Evolutionary conservation across 2,329 filamentous ascomycete genomes (phyloP), one percentile per base, ranked within the genome.

Genomic region (Cladophialophora bantiana): DNA sequence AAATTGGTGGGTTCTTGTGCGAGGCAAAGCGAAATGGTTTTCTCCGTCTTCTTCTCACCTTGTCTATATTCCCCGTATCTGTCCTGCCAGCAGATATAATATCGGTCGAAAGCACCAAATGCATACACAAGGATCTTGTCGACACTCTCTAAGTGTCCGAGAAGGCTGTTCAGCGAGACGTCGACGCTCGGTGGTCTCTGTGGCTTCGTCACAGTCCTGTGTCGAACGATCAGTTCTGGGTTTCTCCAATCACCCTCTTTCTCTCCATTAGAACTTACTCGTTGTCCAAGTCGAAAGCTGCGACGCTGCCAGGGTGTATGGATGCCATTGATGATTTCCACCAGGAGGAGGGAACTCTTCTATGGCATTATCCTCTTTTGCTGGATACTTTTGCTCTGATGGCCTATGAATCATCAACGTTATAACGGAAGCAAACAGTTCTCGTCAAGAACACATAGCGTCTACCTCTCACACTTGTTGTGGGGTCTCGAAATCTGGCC

Each of bases 81-180:
- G 18, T 74, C 78, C 65, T 75, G 78, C 78, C 77, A 80, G 61
- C 77, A 79, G 7, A 80, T 72, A 56, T 78, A 80, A 62, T 79
- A 79, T 54, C 77, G 71, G 52, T 78, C 78, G 42, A 80, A 80
- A 0, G 77, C 77, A 0, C 78, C 78, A 59, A 79, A 77, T 0
- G 78, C 78, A 62, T 77, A 78, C 4, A 79, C 75, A 2, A 80
- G 64, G 7, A 79, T 69, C 59, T 78, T 77, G 20, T 77, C 70
- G 59, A 80, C 53, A 72, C 31, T 59, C 20, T 62, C 66, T 31
- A 64, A 52, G 15, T 60, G 26, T 13, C 50, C 45, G 5, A 65
- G 62, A 26, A 65, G 40, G 18, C 53, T 38, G 35, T 59, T 40
- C 4, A 50, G 54, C 20, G 57, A n/a, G 45, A 57, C 38, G n/a